Conservation (phyloP, 768 basidiomycete genomes). For the Candolleomyces aberdarensis region DNA sequence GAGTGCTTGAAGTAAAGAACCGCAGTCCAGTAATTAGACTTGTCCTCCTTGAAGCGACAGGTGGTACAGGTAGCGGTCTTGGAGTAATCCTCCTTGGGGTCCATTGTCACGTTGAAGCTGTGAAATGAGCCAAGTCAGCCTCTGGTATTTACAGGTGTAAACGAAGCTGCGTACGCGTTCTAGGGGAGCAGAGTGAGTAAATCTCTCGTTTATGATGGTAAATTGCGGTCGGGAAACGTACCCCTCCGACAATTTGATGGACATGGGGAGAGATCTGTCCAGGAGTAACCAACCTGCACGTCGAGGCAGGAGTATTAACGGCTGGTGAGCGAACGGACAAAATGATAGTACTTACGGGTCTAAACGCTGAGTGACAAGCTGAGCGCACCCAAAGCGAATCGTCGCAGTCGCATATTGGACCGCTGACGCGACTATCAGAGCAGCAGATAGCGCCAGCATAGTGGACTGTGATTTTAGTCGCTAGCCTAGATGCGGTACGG, state of each 20-base stretch:
- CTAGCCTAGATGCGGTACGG: background rate
- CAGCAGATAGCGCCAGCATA: background rate
- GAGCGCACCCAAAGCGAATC: slow-evolving; percentile 9
- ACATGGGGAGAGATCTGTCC: slow-evolving; percentile 1
- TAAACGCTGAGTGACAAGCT: slow-evolving; percentile 9
- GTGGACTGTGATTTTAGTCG: background rate
- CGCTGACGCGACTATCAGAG: background rate
- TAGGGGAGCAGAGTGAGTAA: background rate
- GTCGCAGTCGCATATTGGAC: slow-evolving; percentile 1
- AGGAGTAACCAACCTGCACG: background rate
- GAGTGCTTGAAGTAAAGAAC: slow-evolving; percentile 11
- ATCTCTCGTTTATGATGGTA: background rate
- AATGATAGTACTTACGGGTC: slow-evolving; percentile 5
- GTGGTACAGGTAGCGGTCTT: slow-evolving; percentile 5
- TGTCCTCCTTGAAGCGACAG: slow-evolving; percentile 10
- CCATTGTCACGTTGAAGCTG: slow-evolving; percentile 6
- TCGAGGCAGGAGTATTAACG: background rate
- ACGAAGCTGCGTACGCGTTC: background rate
- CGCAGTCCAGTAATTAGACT: slow-evolving; percentile 12
- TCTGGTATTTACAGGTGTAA: background rate
- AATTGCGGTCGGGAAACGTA: background rate
- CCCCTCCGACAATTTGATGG: slow-evolving; percentile 3
- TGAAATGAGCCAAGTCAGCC: background rate
- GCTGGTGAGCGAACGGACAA: background rate
- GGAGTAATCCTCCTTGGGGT: background rate